These are phyloP conservation scores for Anastatica hierochuntica DNA, from an alignment of 345 rosid species.

Conservation along the genomic window DNA sequence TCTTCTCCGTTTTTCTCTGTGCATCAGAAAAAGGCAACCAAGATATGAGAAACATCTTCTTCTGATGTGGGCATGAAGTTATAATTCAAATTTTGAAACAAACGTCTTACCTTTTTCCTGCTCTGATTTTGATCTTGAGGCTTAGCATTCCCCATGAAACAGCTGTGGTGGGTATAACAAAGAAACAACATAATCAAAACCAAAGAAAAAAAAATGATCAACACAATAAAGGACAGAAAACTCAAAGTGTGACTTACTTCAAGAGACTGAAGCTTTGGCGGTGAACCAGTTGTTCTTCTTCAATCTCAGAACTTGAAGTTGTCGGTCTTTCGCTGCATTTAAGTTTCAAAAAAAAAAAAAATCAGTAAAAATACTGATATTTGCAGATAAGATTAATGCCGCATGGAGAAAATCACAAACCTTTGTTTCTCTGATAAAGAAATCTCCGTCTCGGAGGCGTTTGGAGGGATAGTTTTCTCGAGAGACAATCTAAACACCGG, in stretches of 20 bases:
- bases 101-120: conserved; percentile 6
- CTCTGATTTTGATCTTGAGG: conserved; percentile 15
- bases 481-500: conserved; percentile 31
- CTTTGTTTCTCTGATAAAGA: conserved; percentile 17
- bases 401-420: conserved; percentile 2
- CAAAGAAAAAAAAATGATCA: neutral
- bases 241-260: conserved; percentile 6
- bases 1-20: conserved; percentile 15
- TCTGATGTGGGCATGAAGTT: no score
- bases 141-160: conserved; percentile 13
- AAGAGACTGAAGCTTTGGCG: conserved; percentile 14
- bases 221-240: neutral
- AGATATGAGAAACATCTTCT: no score
- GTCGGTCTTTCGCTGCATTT: conserved; percentile 20
- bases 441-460: neutral
- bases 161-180: conserved; percentile 1
- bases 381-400: neutral
- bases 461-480: conserved; percentile 21
- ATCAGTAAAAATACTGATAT: neutral
- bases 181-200: conserved; percentile 12
- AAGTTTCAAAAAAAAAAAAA: neutral
- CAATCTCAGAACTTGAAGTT: neutral
- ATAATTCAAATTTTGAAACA: neutral
- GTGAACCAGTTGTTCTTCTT: neutral
- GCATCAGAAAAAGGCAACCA: neutral